Evolutionary conservation across 2,329 filamentous ascomycete genomes (phyloP), one percentile per base, ranked within the genome.

Genomic region (Anthostomella pinea): DNA sequence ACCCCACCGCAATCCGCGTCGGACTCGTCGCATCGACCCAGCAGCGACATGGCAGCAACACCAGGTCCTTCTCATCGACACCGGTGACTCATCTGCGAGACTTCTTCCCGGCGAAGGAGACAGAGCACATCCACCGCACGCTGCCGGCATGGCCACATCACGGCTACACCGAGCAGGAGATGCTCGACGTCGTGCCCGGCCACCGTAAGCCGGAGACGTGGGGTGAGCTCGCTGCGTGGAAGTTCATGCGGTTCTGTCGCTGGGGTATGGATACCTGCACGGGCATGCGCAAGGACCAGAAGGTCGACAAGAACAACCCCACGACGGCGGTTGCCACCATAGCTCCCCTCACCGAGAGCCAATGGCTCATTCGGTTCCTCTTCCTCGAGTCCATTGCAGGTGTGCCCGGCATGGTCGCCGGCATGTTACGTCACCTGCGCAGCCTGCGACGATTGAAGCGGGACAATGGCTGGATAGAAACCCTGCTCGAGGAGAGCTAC

Each of bases 401-500:
- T 21, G 93, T 97, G 0, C 93, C 93, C 0, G 93, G 93, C 6
- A 97, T 97, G 88, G 91, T 97, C 0, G 93, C 85, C 0, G 93
- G 89, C 15, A 96, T 95, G 86, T 72, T 97, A 11, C 75, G 93
- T 21, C 93, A 98, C 65, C 73, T 97, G 23, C 81, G 85, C 58
- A 90, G 83, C 48, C 75, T 97, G 55, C 75, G 91, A 28, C 77
- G 83, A 18, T 83, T 97, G 73, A 89, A 88, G 72, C 74, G 91
- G 38, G 91, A 97, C 61, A 95, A 97, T 53, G 93, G 93, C 56
- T 97, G 85, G 87, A 97, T 98, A 59, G 89, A 95, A 65, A 91
- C 87, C 1, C 71, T 95, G 7, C 76, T 95, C 2, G 88, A 94
- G 62, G 88, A 95, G 67, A 86, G 83, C 46, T 94, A 87, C 66